Conservation (phyloP, 1,284 basidiomycete genomes). For the Coniophora puteana region DNA sequence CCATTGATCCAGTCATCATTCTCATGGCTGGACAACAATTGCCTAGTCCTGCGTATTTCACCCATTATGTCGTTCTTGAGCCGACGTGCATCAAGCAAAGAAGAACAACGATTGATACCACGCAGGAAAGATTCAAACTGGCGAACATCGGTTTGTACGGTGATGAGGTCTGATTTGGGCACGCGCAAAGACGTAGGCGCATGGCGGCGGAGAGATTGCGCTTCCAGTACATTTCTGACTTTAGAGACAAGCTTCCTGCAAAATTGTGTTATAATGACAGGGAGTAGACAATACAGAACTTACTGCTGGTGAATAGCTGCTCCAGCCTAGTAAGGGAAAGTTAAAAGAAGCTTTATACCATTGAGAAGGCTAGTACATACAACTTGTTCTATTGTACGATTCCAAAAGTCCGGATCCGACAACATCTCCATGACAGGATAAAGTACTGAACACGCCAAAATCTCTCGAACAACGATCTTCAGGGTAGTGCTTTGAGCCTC, state of each 20-base stretch:
- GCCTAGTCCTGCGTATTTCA: conserved; percentile 78
- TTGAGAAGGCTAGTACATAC: conserved; percentile 41
- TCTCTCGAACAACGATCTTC: conserved; percentile 74
- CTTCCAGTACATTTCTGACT: conserved; percentile 79
- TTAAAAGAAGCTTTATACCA: conserved; percentile 5
- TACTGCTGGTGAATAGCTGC: conserved; percentile 89
- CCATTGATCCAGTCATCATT: conserved; percentile 84
- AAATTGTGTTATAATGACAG: conserved; percentile 8
- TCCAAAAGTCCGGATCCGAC: conserved; percentile 96
- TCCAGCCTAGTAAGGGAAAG: conserved; percentile 54
- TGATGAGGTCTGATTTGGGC: conserved; percentile 64
- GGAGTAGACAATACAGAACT: conserved; percentile 23
- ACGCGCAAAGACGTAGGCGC: conserved; percentile 37
- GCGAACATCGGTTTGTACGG: conserved; percentile 69
- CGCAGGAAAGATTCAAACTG: conserved; percentile 89
- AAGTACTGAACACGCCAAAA: conserved; percentile 79
- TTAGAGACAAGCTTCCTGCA: conserved; percentile 76
- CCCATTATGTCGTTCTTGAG: conserved; percentile 87
- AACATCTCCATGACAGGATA: conserved; percentile 90
- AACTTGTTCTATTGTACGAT: conserved; percentile 85
- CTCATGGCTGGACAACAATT: conserved; percentile 72
- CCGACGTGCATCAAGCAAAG: conserved; percentile 84
- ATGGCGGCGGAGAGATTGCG: conserved; percentile 61
- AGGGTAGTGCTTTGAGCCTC: conserved; percentile 74
- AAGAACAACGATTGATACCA: conserved; percentile 79